These are phyloP conservation scores for Ceratobasidium sp. DNA, from an alignment of 1,284 basidiomycete genomes.

Conservation along the genomic window DNA sequence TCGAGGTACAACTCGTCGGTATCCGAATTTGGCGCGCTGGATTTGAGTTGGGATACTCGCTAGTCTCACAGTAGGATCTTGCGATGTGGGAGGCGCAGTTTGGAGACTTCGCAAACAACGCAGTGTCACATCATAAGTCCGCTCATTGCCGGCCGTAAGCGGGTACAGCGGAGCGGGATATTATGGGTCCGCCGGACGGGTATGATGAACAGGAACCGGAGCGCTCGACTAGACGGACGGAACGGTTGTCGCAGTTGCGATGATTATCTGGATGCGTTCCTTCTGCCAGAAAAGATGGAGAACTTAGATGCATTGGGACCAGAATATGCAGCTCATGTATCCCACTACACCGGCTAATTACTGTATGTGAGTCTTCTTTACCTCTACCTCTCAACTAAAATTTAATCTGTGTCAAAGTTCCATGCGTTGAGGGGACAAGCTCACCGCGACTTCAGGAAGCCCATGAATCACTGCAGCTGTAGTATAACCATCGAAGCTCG, in stretches of 20 bases:
- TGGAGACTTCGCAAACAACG: slow-evolving; percentile 96
- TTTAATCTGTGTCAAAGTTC: slow-evolving; percentile 61
- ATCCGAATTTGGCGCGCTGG: slow-evolving; percentile 95
- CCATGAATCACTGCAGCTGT: slow-evolving; percentile 59
- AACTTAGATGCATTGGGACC: slow-evolving; percentile 62
- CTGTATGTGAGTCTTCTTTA: slow-evolving; percentile 54
- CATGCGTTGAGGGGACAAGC: slow-evolving; percentile 88
- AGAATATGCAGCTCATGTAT: slow-evolving; percentile 86
- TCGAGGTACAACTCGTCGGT: slow-evolving; percentile 96
- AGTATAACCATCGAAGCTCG: slow-evolving; percentile 83
- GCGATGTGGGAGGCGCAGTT: slow-evolving; percentile 99
- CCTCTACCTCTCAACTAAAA: no score
- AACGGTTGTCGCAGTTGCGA: slow-evolving; percentile 79
- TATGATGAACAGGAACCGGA: slow-evolving; percentile 92
- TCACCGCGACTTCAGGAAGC: slow-evolving; percentile 85
- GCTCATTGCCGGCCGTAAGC: slow-evolving; percentile 98
- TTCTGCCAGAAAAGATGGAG: slow-evolving; percentile 74
- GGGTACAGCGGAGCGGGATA: slow-evolving; percentile 92
- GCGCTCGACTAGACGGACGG: slow-evolving; percentile 86
- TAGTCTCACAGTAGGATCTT: slow-evolving; percentile 93
- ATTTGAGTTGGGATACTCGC: slow-evolving; percentile 98
- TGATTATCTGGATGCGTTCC: slow-evolving; percentile 61
- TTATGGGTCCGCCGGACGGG: slow-evolving; percentile 87
- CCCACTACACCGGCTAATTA: slow-evolving; percentile 88
- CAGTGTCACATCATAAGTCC: slow-evolving; percentile 89